Evolutionary conservation across 2,329 filamentous ascomycete genomes (phyloP).

Genomic region (Phialocephala subalpina): DNA sequence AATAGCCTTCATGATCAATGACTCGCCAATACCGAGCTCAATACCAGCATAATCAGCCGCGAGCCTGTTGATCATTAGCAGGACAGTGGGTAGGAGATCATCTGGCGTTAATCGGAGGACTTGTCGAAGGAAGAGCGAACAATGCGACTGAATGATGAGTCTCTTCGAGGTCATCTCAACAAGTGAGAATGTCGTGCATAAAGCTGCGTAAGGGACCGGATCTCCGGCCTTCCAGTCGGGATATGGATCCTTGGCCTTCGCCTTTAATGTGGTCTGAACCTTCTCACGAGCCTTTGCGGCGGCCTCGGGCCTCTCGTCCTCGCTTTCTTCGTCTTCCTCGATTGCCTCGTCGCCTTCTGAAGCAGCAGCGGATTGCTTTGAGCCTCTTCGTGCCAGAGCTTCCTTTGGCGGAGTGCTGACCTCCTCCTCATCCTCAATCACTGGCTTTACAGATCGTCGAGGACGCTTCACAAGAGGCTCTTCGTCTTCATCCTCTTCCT

Average conservation of each 20-base stretch:
- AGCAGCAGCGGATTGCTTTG: conserved; percentile 50
- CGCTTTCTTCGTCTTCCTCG: conserved; percentile 53
- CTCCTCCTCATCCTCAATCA: conserved; percentile 9
- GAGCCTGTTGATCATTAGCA: conserved; percentile 98
- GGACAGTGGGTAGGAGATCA: conserved; percentile 86
- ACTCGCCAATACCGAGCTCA: conserved; percentile 97
- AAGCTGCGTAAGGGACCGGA: conserved; percentile 91
- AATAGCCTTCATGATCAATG: conserved; percentile 98
- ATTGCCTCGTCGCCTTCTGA: conserved; percentile 54
- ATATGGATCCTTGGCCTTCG: conserved; percentile 79
- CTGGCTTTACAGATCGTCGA: too few species aligned
- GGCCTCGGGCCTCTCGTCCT: conserved; percentile 72
- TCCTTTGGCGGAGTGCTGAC: conserved; percentile 35
- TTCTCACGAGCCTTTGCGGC: conserved; percentile 81
- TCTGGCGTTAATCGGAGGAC: conserved; percentile 90
- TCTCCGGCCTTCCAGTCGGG: conserved; percentile 92
- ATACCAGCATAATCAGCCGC: conserved; percentile 97
- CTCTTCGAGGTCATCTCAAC: conserved; percentile 95
- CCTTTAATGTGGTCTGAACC: conserved; percentile 78
- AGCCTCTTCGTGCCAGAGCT: conserved; percentile 33
- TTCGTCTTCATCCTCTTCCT: conserved; percentile 53
- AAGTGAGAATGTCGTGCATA: conserved; percentile 93
- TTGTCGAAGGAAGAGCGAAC: conserved; percentile 89
- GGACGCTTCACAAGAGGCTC: too few species aligned
- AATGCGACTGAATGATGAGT: conserved; percentile 86